A percentile compares a stretch with the other conserved stretches of the same genome.
Conservation (phyloP, 345 rosid species). For the Hibiscus tridactylites region DNA sequence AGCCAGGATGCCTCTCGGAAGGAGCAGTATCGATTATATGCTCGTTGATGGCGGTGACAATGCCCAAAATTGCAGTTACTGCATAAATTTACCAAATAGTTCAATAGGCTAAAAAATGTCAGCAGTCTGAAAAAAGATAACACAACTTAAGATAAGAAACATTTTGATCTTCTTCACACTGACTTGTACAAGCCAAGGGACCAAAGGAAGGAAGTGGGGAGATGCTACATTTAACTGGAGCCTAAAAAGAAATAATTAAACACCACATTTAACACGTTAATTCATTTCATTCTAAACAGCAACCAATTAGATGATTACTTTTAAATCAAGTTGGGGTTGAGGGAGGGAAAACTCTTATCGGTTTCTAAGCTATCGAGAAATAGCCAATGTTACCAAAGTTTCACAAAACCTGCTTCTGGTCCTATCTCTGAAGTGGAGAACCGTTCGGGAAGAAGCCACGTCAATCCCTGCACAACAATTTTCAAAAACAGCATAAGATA, state of each 20-base stretch:
- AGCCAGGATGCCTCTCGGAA: conserved; percentile 24
- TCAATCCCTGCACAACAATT: conserved; percentile 61
- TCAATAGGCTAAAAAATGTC: background rate
- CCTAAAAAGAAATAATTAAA: background rate
- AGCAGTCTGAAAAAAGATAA: background rate
- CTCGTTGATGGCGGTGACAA: conserved; percentile 76
- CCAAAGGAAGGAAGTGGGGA: background rate
- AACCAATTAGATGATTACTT: background rate
- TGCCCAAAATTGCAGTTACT: conserved; percentile 83
- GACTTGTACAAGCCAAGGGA: background rate
- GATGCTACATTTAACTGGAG: background rate
- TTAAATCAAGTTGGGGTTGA: background rate
- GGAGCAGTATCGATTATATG: conserved; percentile 76
- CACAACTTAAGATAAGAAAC: background rate
- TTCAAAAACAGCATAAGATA: conserved; percentile 12
- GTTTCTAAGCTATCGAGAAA: conserved; percentile 31
- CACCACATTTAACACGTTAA: background rate
- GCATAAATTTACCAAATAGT: conserved; percentile 29
- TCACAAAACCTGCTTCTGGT: conserved; percentile 99
- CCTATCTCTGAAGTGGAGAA: conserved; percentile 93
- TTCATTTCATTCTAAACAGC: background rate
- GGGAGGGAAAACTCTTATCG: conserved; percentile 6
- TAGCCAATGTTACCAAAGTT: conserved; percentile 77
- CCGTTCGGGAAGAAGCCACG: conserved; percentile 93
- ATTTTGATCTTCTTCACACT: background rate